Evolutionary conservation across 2,329 filamentous ascomycete species (phyloP).

Genomic region (Simplicillium aogashimaense): DNA sequence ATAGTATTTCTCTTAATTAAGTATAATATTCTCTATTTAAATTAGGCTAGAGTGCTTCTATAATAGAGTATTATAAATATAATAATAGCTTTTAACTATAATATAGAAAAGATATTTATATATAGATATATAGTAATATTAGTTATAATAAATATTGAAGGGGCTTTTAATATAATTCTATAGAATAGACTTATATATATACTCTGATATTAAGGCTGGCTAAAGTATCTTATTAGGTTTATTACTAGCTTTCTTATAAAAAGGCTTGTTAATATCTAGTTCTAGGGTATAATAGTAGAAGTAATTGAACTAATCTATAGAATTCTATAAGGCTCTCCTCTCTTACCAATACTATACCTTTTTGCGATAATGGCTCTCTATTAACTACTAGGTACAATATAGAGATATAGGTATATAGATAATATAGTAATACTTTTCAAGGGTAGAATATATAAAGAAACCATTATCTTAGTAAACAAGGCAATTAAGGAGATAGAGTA

Average conservation of each 20-base stretch:
- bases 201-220: constrained; percentile 4
- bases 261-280: constrained; percentile 1
- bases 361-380: constrained; percentile 4
- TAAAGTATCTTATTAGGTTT: neutral
- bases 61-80: constrained; percentile 11
- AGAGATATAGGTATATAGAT: constrained; percentile 5
- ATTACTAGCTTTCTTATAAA: constrained; percentile 2
- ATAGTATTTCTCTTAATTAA: constrained; percentile 11
- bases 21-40: constrained; percentile 10
- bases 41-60: constrained; percentile 12
- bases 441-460: constrained; percentile 7
- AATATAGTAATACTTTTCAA: constrained; percentile 5
- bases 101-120: constrained; percentile 11
- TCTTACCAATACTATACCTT: constrained; percentile 4
- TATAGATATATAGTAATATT: constrained; percentile 2
- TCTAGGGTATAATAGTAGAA: neutral
- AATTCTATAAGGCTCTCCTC: constrained; percentile 4
- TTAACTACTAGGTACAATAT: neutral
- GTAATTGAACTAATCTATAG: constrained; percentile 1
- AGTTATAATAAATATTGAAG: constrained; percentile 4
- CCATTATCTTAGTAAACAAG: constrained; percentile 3
- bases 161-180: constrained; percentile 5
- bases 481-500: constrained; percentile 5
- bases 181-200: constrained; percentile 1
- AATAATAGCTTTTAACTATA: constrained; percentile 9